Evolutionary conservation across 2,329 filamentous ascomycete genomes (phyloP).

Genomic region (Penicillium italicum): DNA sequence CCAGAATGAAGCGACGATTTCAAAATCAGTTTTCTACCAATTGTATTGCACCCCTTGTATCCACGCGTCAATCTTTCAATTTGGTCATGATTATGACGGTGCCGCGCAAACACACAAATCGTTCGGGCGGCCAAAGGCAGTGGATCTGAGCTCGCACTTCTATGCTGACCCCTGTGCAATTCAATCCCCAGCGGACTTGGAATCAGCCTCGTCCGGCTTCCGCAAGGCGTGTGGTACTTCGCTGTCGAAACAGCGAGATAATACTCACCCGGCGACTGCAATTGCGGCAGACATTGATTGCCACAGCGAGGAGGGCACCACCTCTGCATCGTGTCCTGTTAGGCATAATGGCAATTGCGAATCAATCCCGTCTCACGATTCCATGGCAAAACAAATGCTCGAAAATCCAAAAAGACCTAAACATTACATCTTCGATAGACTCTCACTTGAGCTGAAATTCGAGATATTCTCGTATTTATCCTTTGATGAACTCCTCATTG

Average conservation of each 20-base stretch:
- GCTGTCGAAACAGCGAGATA: not conserved
- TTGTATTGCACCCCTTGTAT: not conserved
- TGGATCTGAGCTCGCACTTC: not conserved
- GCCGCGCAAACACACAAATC: not conserved
- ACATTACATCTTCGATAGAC: not conserved
- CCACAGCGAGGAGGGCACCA: not conserved
- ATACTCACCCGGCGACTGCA: not conserved
- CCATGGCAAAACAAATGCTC: not conserved
- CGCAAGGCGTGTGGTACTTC: not conserved
- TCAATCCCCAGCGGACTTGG: not conserved
- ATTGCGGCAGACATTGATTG: not conserved
- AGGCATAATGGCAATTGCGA: not conserved
- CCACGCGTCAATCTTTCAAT: not conserved
- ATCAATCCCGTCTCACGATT: not conserved
- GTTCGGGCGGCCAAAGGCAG: not conserved
- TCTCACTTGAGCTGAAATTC: not conserved
- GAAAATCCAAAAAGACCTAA: not conserved
- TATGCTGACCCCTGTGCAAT: not conserved
- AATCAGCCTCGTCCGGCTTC: not conserved
- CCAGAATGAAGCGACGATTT: not conserved
- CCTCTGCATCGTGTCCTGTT: too few species aligned
- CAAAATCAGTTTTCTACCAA: not conserved
- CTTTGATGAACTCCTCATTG: not conserved
- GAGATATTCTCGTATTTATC: not conserved
- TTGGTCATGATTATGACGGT: not conserved